These are phyloP conservation scores for Hymenoscyphus fraxineus DNA, from an alignment of 2,329 filamentous ascomycete genomes.

Conservation along the genomic window DNA sequence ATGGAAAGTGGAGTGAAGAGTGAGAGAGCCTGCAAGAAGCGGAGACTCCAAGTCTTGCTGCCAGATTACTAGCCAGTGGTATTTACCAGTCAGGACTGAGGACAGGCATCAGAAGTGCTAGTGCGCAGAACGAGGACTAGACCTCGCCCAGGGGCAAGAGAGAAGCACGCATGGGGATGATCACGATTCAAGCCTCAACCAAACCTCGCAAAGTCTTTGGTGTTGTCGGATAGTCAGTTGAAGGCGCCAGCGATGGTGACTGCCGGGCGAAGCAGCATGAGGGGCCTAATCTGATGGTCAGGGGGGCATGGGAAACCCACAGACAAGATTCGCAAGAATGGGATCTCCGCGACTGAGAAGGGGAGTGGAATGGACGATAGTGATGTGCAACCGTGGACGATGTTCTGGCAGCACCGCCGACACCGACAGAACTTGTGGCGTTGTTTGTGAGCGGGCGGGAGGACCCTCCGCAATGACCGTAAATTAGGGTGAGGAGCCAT, in stretches of 20 bases:
- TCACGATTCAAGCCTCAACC: slow-evolving; percentile 1
- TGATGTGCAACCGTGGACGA: background rate
- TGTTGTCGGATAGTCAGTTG: background rate
- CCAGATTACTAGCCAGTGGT: slow-evolving; percentile 1
- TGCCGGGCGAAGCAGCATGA: background rate
- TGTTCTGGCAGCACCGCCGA: slow-evolving; percentile 5
- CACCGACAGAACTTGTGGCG: slow-evolving; percentile 4
- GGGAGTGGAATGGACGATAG: background rate
- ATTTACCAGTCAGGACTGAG: background rate
- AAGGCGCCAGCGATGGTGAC: background rate
- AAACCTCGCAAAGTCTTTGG: background rate
- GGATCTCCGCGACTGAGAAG: background rate
- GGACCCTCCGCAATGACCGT: slow-evolving; percentile 1
- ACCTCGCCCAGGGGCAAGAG: slow-evolving; percentile 1
- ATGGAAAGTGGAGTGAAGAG: background rate
- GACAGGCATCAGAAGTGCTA: slow-evolving; percentile 9
- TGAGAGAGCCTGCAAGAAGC: background rate
- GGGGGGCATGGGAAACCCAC: background rate
- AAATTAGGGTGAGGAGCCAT: background rate
- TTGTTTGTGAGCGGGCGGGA: slow-evolving; percentile 2
- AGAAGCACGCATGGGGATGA: background rate
- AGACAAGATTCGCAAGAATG: background rate
- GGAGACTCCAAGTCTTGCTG: background rate
- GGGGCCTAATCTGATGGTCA: background rate
- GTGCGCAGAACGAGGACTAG: background rate